phyloP scores from a whole-genome alignment of 805 yeast genomes.

The Alloascoidea hylecoeti region DNA sequence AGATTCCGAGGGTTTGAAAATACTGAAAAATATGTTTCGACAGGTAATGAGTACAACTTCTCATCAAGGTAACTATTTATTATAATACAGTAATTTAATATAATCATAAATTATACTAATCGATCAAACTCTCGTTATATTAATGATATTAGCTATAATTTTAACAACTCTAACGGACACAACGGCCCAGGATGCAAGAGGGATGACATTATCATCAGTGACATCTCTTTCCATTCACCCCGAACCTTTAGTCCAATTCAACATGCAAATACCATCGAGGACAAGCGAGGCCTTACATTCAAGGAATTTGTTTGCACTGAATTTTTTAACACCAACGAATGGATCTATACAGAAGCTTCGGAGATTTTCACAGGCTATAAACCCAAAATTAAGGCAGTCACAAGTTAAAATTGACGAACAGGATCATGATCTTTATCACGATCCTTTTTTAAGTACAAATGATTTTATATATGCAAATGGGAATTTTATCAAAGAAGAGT shows the following conservation, averaged over 20 bases:
- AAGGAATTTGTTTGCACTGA: slow-evolving; percentile 52
- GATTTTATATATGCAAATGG: not conserved
- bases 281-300: slow-evolving; percentile 57
- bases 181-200: slow-evolving; percentile 17
- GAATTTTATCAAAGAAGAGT: slow-evolving; percentile 2
- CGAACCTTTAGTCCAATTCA: slow-evolving; percentile 68
- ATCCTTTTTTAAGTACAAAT: not conserved
- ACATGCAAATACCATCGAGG: slow-evolving; percentile 73
- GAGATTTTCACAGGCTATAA: slow-evolving; percentile 43
- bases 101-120: no score
- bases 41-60: not conserved
- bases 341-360: slow-evolving; percentile 46
- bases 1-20: no score
- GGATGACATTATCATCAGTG: slow-evolving; percentile 79
- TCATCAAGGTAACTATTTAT: slow-evolving; percentile 1
- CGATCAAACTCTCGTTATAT: not conserved
- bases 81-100: no score
- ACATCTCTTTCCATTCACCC: slow-evolving; percentile 73
- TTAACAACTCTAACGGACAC: slow-evolving; percentile 1
- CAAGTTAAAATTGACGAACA: slow-evolving; percentile 14
- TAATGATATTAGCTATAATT: not conserved
- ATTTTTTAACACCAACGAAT: slow-evolving; percentile 49
- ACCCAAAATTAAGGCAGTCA: slow-evolving; percentile 19
- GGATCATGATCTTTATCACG: slow-evolving; percentile 9
- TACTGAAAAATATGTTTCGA: no score